Evolutionary conservation across 2,329 filamentous ascomycete species (phyloP).

Genomic region (Ascochyta pisi): DNA sequence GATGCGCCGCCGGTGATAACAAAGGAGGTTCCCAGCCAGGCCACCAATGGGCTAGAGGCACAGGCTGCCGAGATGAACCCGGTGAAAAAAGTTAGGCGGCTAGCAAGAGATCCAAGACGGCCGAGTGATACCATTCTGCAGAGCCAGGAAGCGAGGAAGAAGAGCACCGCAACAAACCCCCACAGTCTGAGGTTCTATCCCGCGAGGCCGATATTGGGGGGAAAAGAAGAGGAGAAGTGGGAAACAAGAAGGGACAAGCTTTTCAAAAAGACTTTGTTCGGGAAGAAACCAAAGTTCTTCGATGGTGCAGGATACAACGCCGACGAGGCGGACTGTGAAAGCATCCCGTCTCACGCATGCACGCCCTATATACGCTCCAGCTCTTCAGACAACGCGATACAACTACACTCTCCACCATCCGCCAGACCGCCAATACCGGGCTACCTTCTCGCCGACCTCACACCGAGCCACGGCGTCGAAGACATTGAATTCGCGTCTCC

Average conservation of each 20-base stretch:
- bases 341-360: too few species aligned
- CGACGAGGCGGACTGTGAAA: neutral
- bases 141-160: neutral
- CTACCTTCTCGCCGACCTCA: neutral
- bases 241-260: neutral
- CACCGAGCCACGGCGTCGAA: conserved; percentile 1
- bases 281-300: neutral
- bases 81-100: conserved; percentile 1
- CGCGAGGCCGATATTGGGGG: neutral
- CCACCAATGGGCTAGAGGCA: neutral
- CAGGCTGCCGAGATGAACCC: conserved; percentile 5
- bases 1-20: neutral
- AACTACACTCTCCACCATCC: neutral
- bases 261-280: neutral
- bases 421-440: neutral
- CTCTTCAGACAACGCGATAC: neutral
- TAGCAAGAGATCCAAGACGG: neutral
- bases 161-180: neutral
- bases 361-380: neutral
- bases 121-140: neutral
- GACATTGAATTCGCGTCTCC: conserved; percentile 6
- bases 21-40: neutral
- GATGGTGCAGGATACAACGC: conserved; percentile 1
- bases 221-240: neutral
- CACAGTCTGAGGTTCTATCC: neutral